Base-by-base conservation (phyloP, 306 rosid genomes). In the Trifolium subterraneum region DNA sequence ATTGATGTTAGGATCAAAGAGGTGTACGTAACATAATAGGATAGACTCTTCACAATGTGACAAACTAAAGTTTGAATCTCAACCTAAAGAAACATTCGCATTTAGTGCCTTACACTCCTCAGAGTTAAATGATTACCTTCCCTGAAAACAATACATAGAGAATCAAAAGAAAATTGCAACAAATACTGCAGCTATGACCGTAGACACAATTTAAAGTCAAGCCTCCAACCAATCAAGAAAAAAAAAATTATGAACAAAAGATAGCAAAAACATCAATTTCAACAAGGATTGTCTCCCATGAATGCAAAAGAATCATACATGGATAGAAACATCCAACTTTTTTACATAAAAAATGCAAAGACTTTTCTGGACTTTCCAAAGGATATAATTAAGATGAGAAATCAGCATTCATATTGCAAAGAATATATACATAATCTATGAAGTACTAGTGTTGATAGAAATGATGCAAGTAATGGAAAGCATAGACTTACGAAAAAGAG, bases 391-490 rank as follows among this genome's bases (percentile, higher is more conserved):
- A 60, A 60, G 66, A 29, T 60, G 20, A 65, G 63, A 73, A 62
- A 59, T 8, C 13, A 52, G 62, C 67, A 42, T 54, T 10, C 16
- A 72, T 42, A 78, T 78, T 58, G 67, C 58, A 52, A 59, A 70
- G 73, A 80, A 75, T 75, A 70, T 75, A 56, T 80, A 41, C 3
- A n/a, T n/a, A 67, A 66, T 72, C 38, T 51, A 61, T 58, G 61
- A 72, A 45, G 83, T 52, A n/a, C n/a, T n/a, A 44, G 79, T 76
- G 66, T 35, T 58, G 81, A 68, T 77, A 71, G 82, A 79, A 83
- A 85, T 89, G 83, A 83, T 81, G 86, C 22, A 39, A 65, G 79
- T 44, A 20, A 79, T 45, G 74, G 84, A 77, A 85, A 86, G 83
- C 47, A 33, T 47, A 74, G 77, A 27, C 3, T 35, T 55, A 22